Conservation (phyloP, 1,284 basidiomycete species). For the Rhodotorula sp. region DNA sequence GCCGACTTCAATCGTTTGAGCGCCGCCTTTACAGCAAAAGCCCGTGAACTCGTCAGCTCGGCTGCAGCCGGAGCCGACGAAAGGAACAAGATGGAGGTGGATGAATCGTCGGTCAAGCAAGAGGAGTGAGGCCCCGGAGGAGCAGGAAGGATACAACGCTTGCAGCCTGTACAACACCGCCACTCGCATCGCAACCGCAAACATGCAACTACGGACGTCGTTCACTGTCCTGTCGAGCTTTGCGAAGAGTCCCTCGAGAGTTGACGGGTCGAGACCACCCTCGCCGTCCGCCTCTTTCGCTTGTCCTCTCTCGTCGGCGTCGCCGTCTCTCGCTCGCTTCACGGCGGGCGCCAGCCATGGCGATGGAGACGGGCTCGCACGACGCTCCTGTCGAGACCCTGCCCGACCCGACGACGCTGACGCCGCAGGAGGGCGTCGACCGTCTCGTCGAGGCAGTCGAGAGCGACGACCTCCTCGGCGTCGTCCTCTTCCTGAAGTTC, state of each 20-base stretch:
- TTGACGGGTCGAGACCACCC: not conserved
- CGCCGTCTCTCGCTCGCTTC: too few species aligned
- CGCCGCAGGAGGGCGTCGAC: not conserved
- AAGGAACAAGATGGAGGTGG: conserved; percentile 4
- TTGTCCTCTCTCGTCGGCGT: not conserved
- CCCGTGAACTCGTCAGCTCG: not conserved
- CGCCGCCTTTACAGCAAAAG: not conserved
- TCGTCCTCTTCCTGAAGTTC: conserved; percentile 3
- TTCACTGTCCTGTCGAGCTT: not conserved
- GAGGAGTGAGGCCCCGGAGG: too few species aligned
- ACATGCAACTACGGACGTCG: conserved; percentile 1
- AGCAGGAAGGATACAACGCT: conserved; percentile 32
- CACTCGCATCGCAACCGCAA: too few species aligned
- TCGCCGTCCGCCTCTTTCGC: not conserved
- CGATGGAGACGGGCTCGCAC: not conserved
- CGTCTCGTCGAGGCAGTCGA: not conserved
- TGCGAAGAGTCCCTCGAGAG: not conserved
- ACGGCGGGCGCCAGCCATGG: too few species aligned
- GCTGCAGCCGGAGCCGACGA: not conserved
- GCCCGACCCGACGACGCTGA: conserved; percentile 1
- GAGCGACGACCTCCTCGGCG: conserved; percentile 5
- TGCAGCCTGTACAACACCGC: not conserved
- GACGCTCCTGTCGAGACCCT: not conserved
- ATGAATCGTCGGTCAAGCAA: conserved; percentile 32
- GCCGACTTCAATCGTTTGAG: not conserved